Evolutionary conservation across 805 yeast species (phyloP).

Genomic region (Metschnikowia kunwiensis): DNA sequence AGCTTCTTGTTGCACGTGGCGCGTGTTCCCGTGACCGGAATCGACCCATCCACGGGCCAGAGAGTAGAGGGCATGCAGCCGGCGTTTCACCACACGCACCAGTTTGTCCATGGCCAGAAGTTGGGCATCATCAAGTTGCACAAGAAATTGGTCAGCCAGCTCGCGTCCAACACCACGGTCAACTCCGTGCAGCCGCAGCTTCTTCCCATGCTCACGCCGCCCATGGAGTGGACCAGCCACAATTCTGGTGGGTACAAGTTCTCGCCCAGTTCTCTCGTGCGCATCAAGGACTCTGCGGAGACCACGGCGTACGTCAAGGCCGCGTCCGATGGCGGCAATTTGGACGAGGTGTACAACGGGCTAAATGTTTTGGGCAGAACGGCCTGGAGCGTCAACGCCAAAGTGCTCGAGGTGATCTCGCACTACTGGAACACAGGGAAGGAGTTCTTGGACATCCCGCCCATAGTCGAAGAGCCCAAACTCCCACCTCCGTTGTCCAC

Average conservation of each 20-base stretch:
- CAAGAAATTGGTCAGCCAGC: conserved; percentile 57
- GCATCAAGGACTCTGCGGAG: conserved; percentile 84
- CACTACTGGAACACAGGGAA: conserved; percentile 87
- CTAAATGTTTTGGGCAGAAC: conserved; percentile 56
- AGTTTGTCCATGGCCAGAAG: conserved; percentile 72
- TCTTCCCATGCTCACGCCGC: conserved; percentile 88
- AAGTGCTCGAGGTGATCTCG: conserved; percentile 64
- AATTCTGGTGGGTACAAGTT: conserved; percentile 82
- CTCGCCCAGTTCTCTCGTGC: conserved; percentile 59
- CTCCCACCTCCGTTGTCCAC: conserved; percentile 51
- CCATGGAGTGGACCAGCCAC: conserved; percentile 83
- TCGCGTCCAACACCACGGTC: conserved; percentile 62
- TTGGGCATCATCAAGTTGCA: conserved; percentile 82
- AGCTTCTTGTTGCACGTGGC: conserved; percentile 79
- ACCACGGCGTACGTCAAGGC: conserved; percentile 85
- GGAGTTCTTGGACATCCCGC: conserved; percentile 69
- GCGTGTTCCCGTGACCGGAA: conserved; percentile 71
- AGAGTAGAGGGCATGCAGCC: conserved; percentile 73
- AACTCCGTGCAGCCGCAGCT: conserved; percentile 79
- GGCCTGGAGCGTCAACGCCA: conserved; percentile 87
- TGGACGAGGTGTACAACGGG: conserved; percentile 72
- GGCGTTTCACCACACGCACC: conserved; percentile 87
- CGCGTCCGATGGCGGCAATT: conserved; percentile 65
- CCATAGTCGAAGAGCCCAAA: conserved; percentile 41
- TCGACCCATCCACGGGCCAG: conserved; percentile 74